phyloP scores from a whole-genome alignment of 345 rosid genomes.

The Eucalyptus globulus region DNA sequence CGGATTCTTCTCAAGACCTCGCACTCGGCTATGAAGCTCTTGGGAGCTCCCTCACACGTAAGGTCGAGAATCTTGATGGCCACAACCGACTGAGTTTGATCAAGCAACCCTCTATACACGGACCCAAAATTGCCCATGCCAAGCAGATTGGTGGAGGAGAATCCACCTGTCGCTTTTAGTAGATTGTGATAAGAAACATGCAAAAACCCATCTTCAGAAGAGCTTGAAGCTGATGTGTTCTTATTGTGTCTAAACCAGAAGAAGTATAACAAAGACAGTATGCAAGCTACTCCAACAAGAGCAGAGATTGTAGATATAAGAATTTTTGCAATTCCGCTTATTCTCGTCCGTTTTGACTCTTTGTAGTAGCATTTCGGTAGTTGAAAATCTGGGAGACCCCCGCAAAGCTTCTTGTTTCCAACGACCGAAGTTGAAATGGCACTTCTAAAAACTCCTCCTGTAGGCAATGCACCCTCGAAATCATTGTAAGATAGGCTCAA shows the following conservation, averaged over 20 bases:
- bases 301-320: background rate
- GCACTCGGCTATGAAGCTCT: background rate
- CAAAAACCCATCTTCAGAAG: too few relatives aligned
- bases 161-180: too few relatives aligned
- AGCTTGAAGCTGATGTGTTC: too few relatives aligned
- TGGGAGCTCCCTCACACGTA: background rate
- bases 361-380: background rate
- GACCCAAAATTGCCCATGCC: too few relatives aligned
- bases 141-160: too few relatives aligned
- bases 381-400: background rate
- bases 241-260: too few relatives aligned
- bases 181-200: too few relatives aligned
- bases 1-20: background rate
- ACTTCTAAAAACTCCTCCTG: background rate
- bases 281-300: background rate
- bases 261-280: background rate
- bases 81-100: background rate
- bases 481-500: background rate
- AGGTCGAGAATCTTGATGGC: background rate
- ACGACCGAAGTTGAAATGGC: background rate
- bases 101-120: background rate
- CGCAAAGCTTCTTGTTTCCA: background rate
- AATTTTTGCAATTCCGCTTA: background rate
- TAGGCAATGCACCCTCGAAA: background rate
- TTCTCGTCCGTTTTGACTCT: background rate